Evolutionary conservation across 805 yeast species (phyloP), one percentile per base, ranked within the genome.

Genomic region (Ogataea neopini): DNA sequence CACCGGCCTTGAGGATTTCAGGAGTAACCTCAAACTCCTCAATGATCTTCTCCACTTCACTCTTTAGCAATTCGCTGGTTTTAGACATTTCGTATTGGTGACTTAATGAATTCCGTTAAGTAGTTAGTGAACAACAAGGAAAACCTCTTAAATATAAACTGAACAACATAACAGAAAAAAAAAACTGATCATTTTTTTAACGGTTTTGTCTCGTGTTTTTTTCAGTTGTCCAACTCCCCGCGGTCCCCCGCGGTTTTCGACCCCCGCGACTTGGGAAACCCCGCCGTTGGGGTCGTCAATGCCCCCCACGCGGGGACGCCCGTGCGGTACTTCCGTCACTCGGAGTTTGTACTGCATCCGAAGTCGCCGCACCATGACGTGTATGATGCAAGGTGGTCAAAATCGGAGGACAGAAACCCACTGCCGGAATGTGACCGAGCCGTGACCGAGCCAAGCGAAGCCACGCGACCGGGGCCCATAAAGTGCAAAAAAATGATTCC

Each of bases 401-500:
- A 39, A 18, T 17, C 42, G 42, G 42, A 39, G 30, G 22, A 36
- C 51, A 36, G 23, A 44, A 26, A 6, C 45, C 40, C 51, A 44
- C n/a, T n/a, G n/a, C n/a, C n/a, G n/a, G n/a, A n/a, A n/a, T n/a
- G n/a, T n/a, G n/a, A n/a, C n/a, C n/a, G n/a, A n/a, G n/a, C n/a
- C n/a, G n/a, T n/a, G n/a, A n/a, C n/a, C n/a, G n/a, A n/a, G n/a
- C n/a, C n/a, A n/a, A n/a, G n/a, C n/a, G n/a, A n/a, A n/a, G n/a
- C n/a, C n/a, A n/a, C n/a, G n/a, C n/a, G n/a, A n/a, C n/a, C n/a
- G n/a, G n/a, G n/a, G n/a, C n/a, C n/a, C n/a, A n/a, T n/a, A n/a
- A n/a, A n/a, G n/a, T n/a, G n/a, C n/a, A n/a, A 28, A 28, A 28
- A 47, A 38, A 46, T 48, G 40, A 17, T 77, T 82, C 87, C 87